Conservation (phyloP, 371 early-diverging fungal species). For the Mucor velutinosus region DNA sequence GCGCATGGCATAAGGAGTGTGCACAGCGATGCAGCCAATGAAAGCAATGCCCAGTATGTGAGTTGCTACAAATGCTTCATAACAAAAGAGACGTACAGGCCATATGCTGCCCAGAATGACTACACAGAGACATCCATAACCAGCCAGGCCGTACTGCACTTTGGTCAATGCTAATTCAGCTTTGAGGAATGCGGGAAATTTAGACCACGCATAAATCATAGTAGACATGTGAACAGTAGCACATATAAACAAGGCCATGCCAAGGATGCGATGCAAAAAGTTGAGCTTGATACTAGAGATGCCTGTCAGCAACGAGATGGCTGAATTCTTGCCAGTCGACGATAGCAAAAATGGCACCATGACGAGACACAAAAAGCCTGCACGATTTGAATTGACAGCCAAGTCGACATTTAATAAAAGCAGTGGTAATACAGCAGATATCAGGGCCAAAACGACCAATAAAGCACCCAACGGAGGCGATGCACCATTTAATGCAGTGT, state of each 20-base stretch:
- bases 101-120: conserved; percentile 52
- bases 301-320: conserved; percentile 52
- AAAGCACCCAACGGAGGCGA: conserved; percentile 53
- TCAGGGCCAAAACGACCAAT: conserved; percentile 38
- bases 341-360: conserved; percentile 61
- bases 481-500: conserved; percentile 33
- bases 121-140: conserved; percentile 52
- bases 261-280: conserved; percentile 54
- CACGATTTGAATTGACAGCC: conserved; percentile 58
- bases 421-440: conserved; percentile 44
- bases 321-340: conserved; percentile 62
- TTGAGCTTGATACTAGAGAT: conserved; percentile 58
- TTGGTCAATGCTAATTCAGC: conserved; percentile 41
- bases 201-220: conserved; percentile 46
- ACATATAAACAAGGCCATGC: conserved; percentile 43
- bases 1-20: conserved; percentile 66
- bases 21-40: conserved; percentile 53
- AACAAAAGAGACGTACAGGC: conserved; percentile 53
- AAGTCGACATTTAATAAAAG: conserved; percentile 48
- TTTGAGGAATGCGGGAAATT: conserved; percentile 45
- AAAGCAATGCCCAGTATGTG: conserved; percentile 55
- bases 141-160: conserved; percentile 57
- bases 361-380: conserved; percentile 56
- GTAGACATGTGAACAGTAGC: conserved; percentile 60
- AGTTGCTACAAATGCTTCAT: conserved; percentile 51